Base-by-base conservation (phyloP, 2,329 filamentous ascomycete species). In the Neopestalotiopsis sp. region DNA sequence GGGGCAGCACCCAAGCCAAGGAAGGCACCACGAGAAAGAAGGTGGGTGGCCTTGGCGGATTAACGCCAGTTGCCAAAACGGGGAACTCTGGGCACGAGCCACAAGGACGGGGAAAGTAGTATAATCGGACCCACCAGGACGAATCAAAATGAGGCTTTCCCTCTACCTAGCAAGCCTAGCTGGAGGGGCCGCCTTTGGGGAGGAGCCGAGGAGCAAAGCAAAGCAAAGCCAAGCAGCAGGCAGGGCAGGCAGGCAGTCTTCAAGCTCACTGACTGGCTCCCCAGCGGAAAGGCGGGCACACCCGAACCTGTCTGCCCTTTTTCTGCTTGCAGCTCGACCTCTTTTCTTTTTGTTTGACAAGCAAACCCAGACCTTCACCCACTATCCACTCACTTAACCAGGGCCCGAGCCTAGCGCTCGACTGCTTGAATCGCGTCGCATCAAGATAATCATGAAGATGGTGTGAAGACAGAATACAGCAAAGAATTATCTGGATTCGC, bases 71-170 rank as follows among this genome's bases (percentile, higher is more conserved):
- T 52, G 45, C 45, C 45, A 52, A 52, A 52, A 52, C 45, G 45
- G 45, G 45, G 45, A 52, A 52, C 45, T 52, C n/a, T 52, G 45
- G 45, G 45, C 45, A 52, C 45, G 45, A 52, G 45, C 45, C 45
- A 24, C 45, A 20, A 9, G 45, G 45, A 52, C 45, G 45, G 45
- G 45, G 45, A 52, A 52, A 52, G 45, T 52, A 28, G 45, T 52
- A 52, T 52, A 52, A 52, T 52, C 45, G n/a, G n/a, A 52, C 45
- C 45, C 45, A 52, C 45, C 6, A 17, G 14, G 45, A 52, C 45
- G n/a, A 52, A 52, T 24, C 45, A 52, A n/a, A 20, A 52, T 17
- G 20, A 20, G 17, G 45, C 45, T n/a, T 20, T 20, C 34, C 24
- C 24, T 28, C 24, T 28, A 28, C 24, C 24, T 28, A 28, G 24